These are phyloP conservation scores for Beauveria bassiana DNA, from an alignment of 2,329 filamentous ascomycete genomes.

Conservation along the genomic window DNA sequence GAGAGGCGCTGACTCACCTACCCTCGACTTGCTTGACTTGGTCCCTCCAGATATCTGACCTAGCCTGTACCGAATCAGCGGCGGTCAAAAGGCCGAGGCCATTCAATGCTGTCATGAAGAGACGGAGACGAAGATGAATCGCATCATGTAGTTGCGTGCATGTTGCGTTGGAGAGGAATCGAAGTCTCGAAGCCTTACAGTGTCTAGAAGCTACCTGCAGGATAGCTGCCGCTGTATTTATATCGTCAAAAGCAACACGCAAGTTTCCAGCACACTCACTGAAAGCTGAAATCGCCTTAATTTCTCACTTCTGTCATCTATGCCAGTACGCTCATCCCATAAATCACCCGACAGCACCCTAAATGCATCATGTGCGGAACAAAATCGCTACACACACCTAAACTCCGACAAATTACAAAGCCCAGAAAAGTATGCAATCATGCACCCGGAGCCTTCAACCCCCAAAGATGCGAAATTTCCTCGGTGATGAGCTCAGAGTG, in stretches of 20 bases:
- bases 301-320: background rate
- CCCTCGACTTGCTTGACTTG: background rate
- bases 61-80: background rate
- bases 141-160: too few relatives aligned
- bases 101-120: background rate
- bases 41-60: background rate
- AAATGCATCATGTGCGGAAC: background rate
- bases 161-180: too few relatives aligned
- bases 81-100: too few relatives aligned
- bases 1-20: slow-evolving; percentile 2
- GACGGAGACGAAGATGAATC: background rate
- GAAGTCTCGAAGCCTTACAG: too few relatives aligned
- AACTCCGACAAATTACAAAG: background rate
- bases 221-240: too few relatives aligned
- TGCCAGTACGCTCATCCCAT: background rate
- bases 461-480: slow-evolving; percentile 43
- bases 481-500: slow-evolving; percentile 35
- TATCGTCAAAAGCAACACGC: too few relatives aligned
- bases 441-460: background rate
- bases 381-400: background rate
- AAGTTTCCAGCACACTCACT: too few relatives aligned
- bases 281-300: too few relatives aligned
- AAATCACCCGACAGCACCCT: background rate
- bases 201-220: too few relatives aligned
- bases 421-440: background rate